Evolutionary conservation across 495 filamentous ascomycete species (phyloP), one percentile per base, ranked within the genome.

Genomic region (Filosporella fistucella): DNA sequence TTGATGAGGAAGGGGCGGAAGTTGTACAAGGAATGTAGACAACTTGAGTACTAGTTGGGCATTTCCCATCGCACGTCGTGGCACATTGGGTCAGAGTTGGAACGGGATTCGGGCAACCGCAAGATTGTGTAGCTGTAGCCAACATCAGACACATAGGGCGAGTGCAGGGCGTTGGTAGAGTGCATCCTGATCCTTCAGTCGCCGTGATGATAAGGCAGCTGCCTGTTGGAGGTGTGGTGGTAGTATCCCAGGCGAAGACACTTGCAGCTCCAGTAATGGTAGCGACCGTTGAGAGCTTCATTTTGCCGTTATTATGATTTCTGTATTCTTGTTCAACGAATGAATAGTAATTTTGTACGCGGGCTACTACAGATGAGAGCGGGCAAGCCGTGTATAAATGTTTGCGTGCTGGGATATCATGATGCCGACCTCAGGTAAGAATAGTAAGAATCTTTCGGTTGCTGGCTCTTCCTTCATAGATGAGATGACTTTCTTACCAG

Each of bases 21-120:
- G 33, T 47, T 9, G 30, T 17, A 23, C 47, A 50, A 2, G 47
- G 47, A 2, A 43, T 8, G 18, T 44, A 37, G 10, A 43, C 2
- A 2, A 40, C 44, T 10, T 25, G 6, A 16, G 42, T 43, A 7
- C 14, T 37, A 21, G 26, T 37, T 8, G 4, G 13, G 32, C 47
- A 50, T 2, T 20, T 30, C 1, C 11, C 1, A 9, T 28, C 39
- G n/a, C 47, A 50, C 1, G 38, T 37, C 3, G 39, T 28, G 2
- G 9, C 4, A n/a, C 47, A 50, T 0, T 20, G 21, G 7, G 12
- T 14, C n/a, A 22, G 8, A 2, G 38, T 50, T 21, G 2, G 38
- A 23, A 50, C 44, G 21, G n/a, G n/a, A n/a, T 12, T 36, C 21
- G 18, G 14, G 23, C 47, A 50, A 23, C 47, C 47, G 39, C 47